Evolutionary conservation across 306 rosid genomes (phyloP), one percentile per base, ranked within the genome.

Genomic region (Canavalia ensiformis): DNA sequence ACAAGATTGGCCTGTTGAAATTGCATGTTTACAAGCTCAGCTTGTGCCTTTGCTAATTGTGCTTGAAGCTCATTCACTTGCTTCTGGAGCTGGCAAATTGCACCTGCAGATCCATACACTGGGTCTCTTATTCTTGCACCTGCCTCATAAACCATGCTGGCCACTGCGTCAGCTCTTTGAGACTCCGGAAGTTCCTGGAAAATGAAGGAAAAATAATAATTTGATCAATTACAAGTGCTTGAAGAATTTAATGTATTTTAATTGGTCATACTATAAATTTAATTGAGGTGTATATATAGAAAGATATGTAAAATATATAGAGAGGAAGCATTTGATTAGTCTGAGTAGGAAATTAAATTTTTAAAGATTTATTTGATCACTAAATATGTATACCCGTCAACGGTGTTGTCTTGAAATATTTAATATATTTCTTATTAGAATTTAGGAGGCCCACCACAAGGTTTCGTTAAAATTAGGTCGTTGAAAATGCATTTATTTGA

Each of bases 131-230:
- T 88, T 74, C 98, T 94, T 52, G 98, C 97, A 44, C 95, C 71
- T 0, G 98, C 98, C 73, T 94, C 98, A n/a, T 94, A 94, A 12
- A 94, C 98, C 97, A 94, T 90, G 88, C 98, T 94, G 34, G 90
- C 91, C 84, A 94, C 98, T 35, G 98, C 98, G 59, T 94, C 97
- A 0, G 97, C 95, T 80, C 98, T 90, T 59, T 94, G 97, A 55
- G 84, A 52, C 72, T 94, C 97, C n/a, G 98, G 98, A 67, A 94
- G 88, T 56, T 94, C 97, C 98, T 94, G 86, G 9, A 8, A 84
- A 75, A 11, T 34, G 0, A 68, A 75, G 0, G 9, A 18, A 33
- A 7, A 34, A 45, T 0, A 54, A 63, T 7, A 5, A 44, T 45
- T 13, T 82, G 0, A 44, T 41, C 11, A 60, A 18, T 77, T 58